phyloP scores from a whole-genome alignment of 495 filamentous ascomycete species.

The Neurospora sp. region DNA sequence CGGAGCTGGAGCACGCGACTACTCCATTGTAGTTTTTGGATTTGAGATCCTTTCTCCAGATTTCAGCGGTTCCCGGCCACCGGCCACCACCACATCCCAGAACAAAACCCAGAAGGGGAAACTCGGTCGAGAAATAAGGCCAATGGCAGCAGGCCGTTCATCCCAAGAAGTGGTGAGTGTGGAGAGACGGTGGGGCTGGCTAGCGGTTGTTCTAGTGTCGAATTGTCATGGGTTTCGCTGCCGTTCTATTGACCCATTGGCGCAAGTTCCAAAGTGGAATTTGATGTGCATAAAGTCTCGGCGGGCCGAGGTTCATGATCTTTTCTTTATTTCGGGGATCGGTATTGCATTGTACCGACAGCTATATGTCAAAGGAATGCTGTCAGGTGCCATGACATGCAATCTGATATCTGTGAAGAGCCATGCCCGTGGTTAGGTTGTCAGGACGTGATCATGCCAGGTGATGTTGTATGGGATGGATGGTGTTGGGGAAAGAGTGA shows the following conservation, averaged over 20 bases:
- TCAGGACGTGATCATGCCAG: not conserved
- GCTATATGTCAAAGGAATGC: not conserved
- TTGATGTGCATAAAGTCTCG: not conserved
- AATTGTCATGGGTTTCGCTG: not conserved
- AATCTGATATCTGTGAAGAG: not conserved
- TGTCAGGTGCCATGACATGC: not conserved
- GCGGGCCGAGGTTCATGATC: not conserved
- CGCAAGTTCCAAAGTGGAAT: not conserved
- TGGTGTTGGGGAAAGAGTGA: not conserved
- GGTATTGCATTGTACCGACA: not conserved
- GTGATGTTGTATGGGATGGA: not conserved
- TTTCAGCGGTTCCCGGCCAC: not conserved
- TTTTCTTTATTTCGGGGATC: not conserved
- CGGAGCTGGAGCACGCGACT: not conserved
- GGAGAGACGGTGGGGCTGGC: not conserved
- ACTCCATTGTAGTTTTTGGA: not conserved
- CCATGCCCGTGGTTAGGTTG: not conserved
- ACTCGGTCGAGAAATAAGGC: not conserved
- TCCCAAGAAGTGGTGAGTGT: not conserved
- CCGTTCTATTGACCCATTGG: not conserved
- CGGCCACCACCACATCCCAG: not conserved
- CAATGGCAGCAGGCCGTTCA: not conserved
- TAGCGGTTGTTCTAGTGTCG: not conserved
- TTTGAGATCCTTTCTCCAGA: not conserved
- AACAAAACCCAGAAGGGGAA: not conserved